These are phyloP conservation scores for Xylaria nigripes DNA, from an alignment of 495 filamentous ascomycete species.

Conservation along the genomic window DNA sequence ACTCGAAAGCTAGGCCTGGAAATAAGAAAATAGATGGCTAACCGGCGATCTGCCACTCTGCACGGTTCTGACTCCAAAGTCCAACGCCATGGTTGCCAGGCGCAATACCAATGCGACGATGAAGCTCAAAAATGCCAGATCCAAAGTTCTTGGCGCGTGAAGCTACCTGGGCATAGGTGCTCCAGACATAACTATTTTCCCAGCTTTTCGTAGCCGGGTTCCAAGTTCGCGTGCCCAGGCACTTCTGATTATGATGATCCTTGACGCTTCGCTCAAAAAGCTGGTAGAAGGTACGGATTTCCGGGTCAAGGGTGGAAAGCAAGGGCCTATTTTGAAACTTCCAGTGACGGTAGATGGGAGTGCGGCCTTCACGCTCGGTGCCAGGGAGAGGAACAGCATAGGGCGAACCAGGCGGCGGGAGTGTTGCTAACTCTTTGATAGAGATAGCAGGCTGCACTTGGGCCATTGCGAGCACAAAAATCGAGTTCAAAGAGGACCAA, in stretches of 20 bases:
- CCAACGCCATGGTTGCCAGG: slow-evolving; percentile 74
- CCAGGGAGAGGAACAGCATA: slow-evolving; percentile 65
- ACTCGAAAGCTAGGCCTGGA: background rate
- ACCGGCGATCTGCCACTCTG: slow-evolving; percentile 96
- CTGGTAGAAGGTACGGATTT: slow-evolving; percentile 66
- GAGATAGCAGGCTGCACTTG: slow-evolving; percentile 25
- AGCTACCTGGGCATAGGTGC: slow-evolving; percentile 73
- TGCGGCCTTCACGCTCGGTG: slow-evolving; percentile 63
- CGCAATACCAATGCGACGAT: slow-evolving; percentile 58
- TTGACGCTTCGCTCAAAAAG: slow-evolving; percentile 63
- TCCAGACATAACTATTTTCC: slow-evolving; percentile 69
- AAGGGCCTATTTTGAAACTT: slow-evolving; percentile 59
- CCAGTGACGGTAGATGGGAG: slow-evolving; percentile 76
- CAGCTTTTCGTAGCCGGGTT: slow-evolving; percentile 66
- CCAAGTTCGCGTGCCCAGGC: slow-evolving; percentile 76
- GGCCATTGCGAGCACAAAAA: background rate
- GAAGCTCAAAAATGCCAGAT: slow-evolving; percentile 75
- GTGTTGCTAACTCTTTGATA: slow-evolving; percentile 38
- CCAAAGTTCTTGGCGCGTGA: slow-evolving; percentile 76
- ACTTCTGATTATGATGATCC: slow-evolving; percentile 51
- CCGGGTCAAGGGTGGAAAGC: slow-evolving; percentile 64
- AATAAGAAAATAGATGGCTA: slow-evolving; percentile 13
- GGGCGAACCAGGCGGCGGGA: slow-evolving; percentile 52
- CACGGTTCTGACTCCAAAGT: slow-evolving; percentile 91
- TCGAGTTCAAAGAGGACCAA: background rate